Evolutionary conservation across 2,329 filamentous ascomycete species (phyloP), one percentile per base, ranked within the genome.

Genomic region (Mycosphaerella sp.): DNA sequence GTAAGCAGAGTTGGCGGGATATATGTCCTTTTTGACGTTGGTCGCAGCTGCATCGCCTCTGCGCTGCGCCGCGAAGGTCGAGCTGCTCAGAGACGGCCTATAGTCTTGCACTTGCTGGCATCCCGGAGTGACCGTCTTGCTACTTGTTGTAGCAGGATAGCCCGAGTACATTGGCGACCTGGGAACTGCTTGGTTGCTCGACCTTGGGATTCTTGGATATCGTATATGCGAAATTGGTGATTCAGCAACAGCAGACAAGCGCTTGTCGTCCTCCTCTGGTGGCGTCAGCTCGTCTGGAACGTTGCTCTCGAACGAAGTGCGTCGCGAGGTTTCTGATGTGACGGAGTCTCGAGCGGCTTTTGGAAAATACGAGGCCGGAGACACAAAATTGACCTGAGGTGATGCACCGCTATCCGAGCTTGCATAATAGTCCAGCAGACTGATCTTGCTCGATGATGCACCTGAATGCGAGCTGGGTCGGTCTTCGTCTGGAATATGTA

Each of bases 181-280:
- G 1, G 73, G 70, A 1, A 75, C 69, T 2, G 70, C 60, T 54
- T 76, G 73, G 44, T 74, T 75, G 6, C 70, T 71, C 14, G 71
- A 68, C 12, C 74, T 64, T 2, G 74, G 74, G 2, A 77, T 64
- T 57, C 76, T 75, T 6, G 74, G 74, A 55, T 77, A 77, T 30
- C 68, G 63, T 10, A 76, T 63, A 0, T 64, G 64, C 16, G 69
- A 68, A n/a, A 74, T 72, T 8, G 73, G 72, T 1, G 69, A 71
- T 51, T 73, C 71, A 4, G 66, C 67, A 1, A 74, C 71, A 4
- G 72, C 70, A 8, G 70, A 71, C 5, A 75, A 65, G 6, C 68
- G 63, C 41, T 68, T 68, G 9, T 71, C 68, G 13, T 70, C 68
- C 49, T 74, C 71, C 25, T 73, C 72, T 1, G 73, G 66, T 5